Conservation (phyloP, 139 green algal species). For the Chlorella sp. region DNA sequence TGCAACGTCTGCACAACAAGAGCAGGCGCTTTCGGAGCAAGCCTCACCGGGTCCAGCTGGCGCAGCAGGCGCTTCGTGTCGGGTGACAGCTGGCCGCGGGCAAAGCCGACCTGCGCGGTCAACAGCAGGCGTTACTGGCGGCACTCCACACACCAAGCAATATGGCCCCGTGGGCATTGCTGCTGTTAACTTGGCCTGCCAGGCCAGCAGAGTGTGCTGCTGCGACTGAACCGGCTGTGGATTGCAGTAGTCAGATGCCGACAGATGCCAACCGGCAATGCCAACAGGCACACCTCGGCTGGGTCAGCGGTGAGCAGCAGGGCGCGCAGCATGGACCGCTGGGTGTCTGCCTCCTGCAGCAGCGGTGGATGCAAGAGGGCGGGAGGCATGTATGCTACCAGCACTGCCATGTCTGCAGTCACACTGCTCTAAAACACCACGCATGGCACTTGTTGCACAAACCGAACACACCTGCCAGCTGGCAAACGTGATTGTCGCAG, state of each 20-base stretch:
- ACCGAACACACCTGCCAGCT: slow-evolving; percentile 23
- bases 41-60: background rate
- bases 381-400: background rate
- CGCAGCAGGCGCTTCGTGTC: slow-evolving; percentile 45
- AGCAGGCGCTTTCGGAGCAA: too few species aligned
- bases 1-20: too few species aligned
- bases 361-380: too few species aligned
- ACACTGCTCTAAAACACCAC: too few species aligned
- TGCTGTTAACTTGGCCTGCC: too few species aligned
- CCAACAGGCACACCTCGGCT: slow-evolving; percentile 44
- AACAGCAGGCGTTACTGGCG: background rate
- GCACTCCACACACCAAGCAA: background rate
- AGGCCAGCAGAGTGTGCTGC: too few species aligned
- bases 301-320: slow-evolving; percentile 49
- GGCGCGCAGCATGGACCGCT: slow-evolving; percentile 44
- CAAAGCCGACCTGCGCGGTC: slow-evolving; percentile 9
- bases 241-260: too few species aligned
- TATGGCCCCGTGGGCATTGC: too few species aligned
- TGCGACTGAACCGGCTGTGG: too few species aligned
- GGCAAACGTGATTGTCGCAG: slow-evolving; percentile 23
- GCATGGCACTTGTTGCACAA: too few species aligned
- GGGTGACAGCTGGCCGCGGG: slow-evolving; percentile 36
- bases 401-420: too few species aligned
- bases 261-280: too few species aligned
- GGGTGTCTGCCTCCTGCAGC: slow-evolving; percentile 32